phyloP scores from a whole-genome alignment of 257 asterid genomes.

The Verbascum thapsus region DNA sequence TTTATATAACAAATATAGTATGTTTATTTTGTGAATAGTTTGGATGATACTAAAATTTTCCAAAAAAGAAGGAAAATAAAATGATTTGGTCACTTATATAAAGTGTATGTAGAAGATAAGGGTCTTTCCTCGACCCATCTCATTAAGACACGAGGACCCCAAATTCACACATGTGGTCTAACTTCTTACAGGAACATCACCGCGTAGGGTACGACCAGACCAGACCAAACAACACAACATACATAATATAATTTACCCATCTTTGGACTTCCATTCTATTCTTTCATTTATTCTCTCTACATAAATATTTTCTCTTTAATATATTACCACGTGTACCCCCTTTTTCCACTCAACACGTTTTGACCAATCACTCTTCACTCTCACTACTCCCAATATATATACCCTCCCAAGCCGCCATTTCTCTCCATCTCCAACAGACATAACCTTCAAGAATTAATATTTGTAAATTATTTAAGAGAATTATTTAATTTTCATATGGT shows the following conservation, averaged over 20 bases:
- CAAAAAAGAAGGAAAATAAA: no score
- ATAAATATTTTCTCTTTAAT: not conserved
- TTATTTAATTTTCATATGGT: conserved; percentile 34
- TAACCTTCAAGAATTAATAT: not conserved
- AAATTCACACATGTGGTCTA: conserved; percentile 14
- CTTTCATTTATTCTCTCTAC: not conserved
- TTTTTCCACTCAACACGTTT: conserved; percentile 16
- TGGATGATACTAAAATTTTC: no score
- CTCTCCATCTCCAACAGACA: not conserved
- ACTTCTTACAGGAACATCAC: conserved; percentile 21
- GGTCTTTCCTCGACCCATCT: conserved; percentile 16
- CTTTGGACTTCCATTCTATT: not conserved
- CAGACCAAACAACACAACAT: not conserved
- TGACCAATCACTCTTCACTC: conserved; percentile 27
- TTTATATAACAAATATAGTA: no score
- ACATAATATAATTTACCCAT: no score
- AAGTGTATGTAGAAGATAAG: not conserved
- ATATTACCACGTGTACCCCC: conserved; percentile 24
- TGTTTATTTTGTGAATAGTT: no score
- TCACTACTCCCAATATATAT: conserved; percentile 37
- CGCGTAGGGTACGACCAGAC: conserved; percentile 39
- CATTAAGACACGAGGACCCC: not conserved
- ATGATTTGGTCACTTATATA: not conserved
- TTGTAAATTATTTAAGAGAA: not conserved
- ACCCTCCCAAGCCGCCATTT: conserved; percentile 44